Percentiles rank a stretch among this genome's conserved stretches.
Evolutionary conservation across 148 eudicot genomes (phyloP).

Genomic region (Camellia japonica): DNA sequence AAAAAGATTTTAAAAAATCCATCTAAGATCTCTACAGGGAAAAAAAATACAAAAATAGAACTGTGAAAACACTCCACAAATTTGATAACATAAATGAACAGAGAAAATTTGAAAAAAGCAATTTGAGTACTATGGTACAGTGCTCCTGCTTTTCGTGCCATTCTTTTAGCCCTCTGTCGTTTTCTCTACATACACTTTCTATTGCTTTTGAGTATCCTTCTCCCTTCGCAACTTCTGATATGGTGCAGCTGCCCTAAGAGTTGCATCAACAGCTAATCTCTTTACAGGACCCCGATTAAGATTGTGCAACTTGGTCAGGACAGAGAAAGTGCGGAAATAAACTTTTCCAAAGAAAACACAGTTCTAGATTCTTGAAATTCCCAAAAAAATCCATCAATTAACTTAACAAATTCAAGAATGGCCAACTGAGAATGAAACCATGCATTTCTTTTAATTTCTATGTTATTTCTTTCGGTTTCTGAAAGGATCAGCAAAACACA

Average conservation of each 20-base stretch:
- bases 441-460: neutral
- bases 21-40: conserved; percentile 1
- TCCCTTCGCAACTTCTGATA: conserved; percentile 92
- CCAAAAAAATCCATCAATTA: neutral
- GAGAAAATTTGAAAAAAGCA: neutral
- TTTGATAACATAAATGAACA: neutral
- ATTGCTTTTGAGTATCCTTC: conserved; percentile 50
- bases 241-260: conserved; percentile 99
- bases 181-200: conserved; percentile 95
- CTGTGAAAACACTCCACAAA: neutral
- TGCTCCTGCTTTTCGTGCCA: conserved; percentile 99
- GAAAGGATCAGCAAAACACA: neutral
- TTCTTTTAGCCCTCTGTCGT: conserved; percentile 94
- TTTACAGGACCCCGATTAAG: conserved; percentile 79
- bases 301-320: conserved; percentile 8
- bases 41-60: neutral
- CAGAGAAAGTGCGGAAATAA: conserved; percentile 1
- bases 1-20: neutral
- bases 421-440: neutral
- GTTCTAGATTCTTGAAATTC: neutral
- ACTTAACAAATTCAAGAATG: neutral
- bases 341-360: conserved; percentile 1
- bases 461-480: neutral
- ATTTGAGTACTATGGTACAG: conserved; percentile 39
- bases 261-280: conserved; percentile 99